Conservation (phyloP, 2,329 filamentous ascomycete species). For the Pezicula carpinea region DNA sequence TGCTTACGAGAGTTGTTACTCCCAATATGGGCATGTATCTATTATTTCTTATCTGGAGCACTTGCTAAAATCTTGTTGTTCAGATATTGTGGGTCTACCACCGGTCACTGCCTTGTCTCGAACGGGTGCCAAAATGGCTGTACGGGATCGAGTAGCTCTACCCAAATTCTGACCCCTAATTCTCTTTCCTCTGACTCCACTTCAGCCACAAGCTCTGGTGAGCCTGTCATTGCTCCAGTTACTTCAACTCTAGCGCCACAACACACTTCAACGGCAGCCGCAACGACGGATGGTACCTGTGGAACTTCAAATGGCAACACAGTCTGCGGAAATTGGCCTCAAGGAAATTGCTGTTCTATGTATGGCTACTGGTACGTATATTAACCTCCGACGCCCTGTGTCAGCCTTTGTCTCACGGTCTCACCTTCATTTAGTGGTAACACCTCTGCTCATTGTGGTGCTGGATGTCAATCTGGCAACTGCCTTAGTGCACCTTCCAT, state of each 20-base stretch:
- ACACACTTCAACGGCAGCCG: conserved; percentile 26
- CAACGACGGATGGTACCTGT: conserved; percentile 49
- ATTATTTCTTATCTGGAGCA: conserved; percentile 1
- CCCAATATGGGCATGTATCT: conserved; percentile 11
- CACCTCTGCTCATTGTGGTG: conserved; percentile 46
- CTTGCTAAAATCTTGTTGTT: conserved; percentile 4
- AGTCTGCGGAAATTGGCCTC: conserved; percentile 47
- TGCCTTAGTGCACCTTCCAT: conserved; percentile 37
- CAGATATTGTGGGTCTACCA: conserved; percentile 27
- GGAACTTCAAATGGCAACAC: conserved; percentile 43
- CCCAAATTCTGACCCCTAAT: conserved; percentile 4
- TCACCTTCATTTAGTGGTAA: conserved; percentile 33
- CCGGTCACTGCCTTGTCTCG: conserved; percentile 18
- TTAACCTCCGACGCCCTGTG: too few species aligned
- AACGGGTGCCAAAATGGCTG: conserved; percentile 29
- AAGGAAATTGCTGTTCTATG: conserved; percentile 50
- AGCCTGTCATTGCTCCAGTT: conserved; percentile 21
- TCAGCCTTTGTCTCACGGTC: too few species aligned
- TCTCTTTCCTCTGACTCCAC: conserved; percentile 13
- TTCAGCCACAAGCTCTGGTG: conserved; percentile 18
- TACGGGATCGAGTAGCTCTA: conserved; percentile 8
- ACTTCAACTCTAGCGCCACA: conserved; percentile 15
- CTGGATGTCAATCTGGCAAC: conserved; percentile 51
- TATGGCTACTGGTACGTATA: conserved; percentile 46
- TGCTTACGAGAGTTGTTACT: conserved; percentile 10